These are phyloP conservation scores for Hemisphaericaspora lyxosophila DNA, from an alignment of 1,139 yeast genomes.

Conservation along the genomic window DNA sequence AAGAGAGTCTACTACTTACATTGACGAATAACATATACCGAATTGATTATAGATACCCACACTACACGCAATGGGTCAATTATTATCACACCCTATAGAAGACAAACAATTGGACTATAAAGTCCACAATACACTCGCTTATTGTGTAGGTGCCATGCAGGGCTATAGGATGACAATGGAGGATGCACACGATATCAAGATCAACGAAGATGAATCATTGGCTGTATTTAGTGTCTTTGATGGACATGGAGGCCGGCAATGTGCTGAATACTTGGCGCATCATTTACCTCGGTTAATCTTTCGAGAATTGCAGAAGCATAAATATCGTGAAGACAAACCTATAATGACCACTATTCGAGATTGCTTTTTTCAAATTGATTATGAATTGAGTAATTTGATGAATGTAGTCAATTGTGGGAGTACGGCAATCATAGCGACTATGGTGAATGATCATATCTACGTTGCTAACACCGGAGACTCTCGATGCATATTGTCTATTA, in stretches of 20 bases:
- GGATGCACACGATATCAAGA: slow-evolving; percentile 61
- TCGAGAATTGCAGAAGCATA: slow-evolving; percentile 3
- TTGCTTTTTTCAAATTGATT: slow-evolving; percentile 58
- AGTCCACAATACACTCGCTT: slow-evolving; percentile 47
- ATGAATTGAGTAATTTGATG: slow-evolving; percentile 44
- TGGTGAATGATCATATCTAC: slow-evolving; percentile 51
- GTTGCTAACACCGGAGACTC: slow-evolving; percentile 80
- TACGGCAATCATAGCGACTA: slow-evolving; percentile 59
- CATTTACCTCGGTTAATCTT: slow-evolving; percentile 38
- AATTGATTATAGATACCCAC: no score
- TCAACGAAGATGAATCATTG: slow-evolving; percentile 44
- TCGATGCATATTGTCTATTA: slow-evolving; percentile 57
- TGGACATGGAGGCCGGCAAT: slow-evolving; percentile 74
- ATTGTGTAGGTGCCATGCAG: slow-evolving; percentile 74
- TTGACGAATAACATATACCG: not conserved
- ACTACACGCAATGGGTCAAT: slow-evolving; percentile 83
- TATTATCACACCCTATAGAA: slow-evolving; percentile 72
- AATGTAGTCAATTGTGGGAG: slow-evolving; percentile 58
- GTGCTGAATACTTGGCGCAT: slow-evolving; percentile 57
- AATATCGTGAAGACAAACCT: not conserved
- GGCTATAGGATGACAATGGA: slow-evolving; percentile 78
- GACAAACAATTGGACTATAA: slow-evolving; percentile 58
- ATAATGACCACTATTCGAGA: slow-evolving; percentile 41
- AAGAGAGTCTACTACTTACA: no score
- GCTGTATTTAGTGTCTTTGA: slow-evolving; percentile 75